These are phyloP conservation scores for Talaromyces liani DNA, from an alignment of 495 filamentous ascomycete genomes.

Conservation along the genomic window DNA sequence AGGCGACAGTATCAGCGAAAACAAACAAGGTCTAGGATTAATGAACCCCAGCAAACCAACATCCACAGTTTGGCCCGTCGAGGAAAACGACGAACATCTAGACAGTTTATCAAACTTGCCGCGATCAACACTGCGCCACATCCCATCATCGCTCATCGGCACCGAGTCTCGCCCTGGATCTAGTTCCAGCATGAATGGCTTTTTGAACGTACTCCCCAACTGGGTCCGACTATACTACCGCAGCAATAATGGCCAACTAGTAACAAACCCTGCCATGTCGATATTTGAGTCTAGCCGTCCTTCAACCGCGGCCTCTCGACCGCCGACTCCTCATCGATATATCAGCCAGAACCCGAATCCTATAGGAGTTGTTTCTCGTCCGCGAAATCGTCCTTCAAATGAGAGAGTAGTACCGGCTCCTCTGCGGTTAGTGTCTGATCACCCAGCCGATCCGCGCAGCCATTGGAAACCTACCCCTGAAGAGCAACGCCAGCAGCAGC, in stretches of 20 bases:
- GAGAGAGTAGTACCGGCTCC: constrained; percentile 9
- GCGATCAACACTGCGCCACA: constrained; percentile 18
- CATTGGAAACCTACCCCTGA: constrained; percentile 28
- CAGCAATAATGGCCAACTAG: constrained; percentile 24
- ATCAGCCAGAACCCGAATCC: constrained; percentile 2
- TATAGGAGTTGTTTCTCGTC: constrained; percentile 38
- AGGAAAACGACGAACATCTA: constrained; percentile 30
- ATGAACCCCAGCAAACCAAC: constrained; percentile 17
- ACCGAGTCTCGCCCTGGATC: constrained; percentile 20
- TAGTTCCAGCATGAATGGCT: constrained; percentile 43
- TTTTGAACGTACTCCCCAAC: constrained; percentile 43
- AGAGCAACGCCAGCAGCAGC: not conserved
- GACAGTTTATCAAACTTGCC: constrained; percentile 38
- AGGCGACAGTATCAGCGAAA: constrained; percentile 12
- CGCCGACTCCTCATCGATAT: constrained; percentile 5
- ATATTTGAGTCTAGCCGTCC: constrained; percentile 22
- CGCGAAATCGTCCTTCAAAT: constrained; percentile 40
- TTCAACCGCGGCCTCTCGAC: constrained; percentile 8
- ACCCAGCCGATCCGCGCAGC: constrained; percentile 37
- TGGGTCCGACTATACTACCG: constrained; percentile 44
- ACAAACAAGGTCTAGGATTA: constrained; percentile 9
- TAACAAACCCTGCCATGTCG: constrained; percentile 23
- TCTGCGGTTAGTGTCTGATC: constrained; percentile 12
- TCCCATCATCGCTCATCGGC: constrained; percentile 5
- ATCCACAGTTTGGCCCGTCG: constrained; percentile 42